Evolutionary conservation across 805 yeast species (phyloP), one percentile per base, ranked within the genome.

Genomic region (Myxozyma kluyveri): DNA sequence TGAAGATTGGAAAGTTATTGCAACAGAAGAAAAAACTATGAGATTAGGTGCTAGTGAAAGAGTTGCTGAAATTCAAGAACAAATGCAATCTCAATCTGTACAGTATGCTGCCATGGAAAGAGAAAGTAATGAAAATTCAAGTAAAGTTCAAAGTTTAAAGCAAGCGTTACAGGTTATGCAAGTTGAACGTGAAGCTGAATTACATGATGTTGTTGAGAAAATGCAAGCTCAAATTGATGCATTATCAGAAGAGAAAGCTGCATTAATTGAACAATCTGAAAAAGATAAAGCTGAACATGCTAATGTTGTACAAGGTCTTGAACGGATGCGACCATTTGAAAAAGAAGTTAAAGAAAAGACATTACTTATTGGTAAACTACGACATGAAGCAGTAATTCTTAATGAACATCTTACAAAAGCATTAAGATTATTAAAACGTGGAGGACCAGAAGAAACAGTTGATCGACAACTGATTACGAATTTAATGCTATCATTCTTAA

Each of bases 341-440:
- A 71, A 67, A 47, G 89, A 75, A 65, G 72, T 76, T 41, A 82
- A 74, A 72, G 89, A 77, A 55, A 89, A 88, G 68, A 88, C 83
- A 52, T 71, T 90, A 31, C 78, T 83, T 45, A 81, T 93, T 46
- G 98, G 98, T 1, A 93, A 91, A 66, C 76, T 93, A 45, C 80
- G 97, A 47, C 98, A 91, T 67, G 99, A 93, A 67, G 91, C 95
- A 1, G 91, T 93, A 7, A 87, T 88, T 23, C 72, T 91, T 52
- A 93, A 93, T 67, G 99, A 93, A 65, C 98, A 93, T 70, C 72
- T 93, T 49, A 89, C 96, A n/a, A 91, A 93, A 64, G 95, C 98
- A 1, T 71, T 91, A 56, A 81, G 88, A 23, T 75, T 91, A 76
- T 78, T 93, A 53, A 88, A 89, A 62, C 83, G 83, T 64, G 86